phyloP scores from a whole-genome alignment of 208 protist species.

The Wallacemonas sp. region DNA sequence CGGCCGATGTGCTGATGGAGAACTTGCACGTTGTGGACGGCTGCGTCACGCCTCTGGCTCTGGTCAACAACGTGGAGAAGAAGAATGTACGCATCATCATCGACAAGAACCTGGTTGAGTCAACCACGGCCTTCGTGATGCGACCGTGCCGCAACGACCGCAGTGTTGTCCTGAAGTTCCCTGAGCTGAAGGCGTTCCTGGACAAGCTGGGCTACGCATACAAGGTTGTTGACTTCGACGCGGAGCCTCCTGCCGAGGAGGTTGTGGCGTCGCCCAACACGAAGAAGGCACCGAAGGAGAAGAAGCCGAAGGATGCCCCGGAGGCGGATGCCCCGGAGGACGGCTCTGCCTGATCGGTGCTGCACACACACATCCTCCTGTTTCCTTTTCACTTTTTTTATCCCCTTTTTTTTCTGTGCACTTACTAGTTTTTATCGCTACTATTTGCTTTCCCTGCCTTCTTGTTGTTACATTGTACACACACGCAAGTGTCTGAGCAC shows the following conservation, averaged over 20 bases:
- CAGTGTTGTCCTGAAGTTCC: conserved; percentile 59
- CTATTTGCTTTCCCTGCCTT: too few relatives aligned
- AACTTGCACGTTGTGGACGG: conserved; percentile 75
- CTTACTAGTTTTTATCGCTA: too few relatives aligned
- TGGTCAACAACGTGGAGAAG: conserved; percentile 81
- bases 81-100: conserved; percentile 67
- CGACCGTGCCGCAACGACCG: conserved; percentile 86
- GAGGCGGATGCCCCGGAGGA: neutral
- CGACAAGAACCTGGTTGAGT: conserved; percentile 61
- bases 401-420: conserved; percentile 4
- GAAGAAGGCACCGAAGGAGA: conserved; percentile 28
- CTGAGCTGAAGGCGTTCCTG: conserved; percentile 66
- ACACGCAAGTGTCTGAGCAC: neutral
- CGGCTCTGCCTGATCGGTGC: neutral
- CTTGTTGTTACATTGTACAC: too few relatives aligned
- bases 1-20: conserved; percentile 64
- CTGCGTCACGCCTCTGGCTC: conserved; percentile 80
- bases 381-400: conserved; percentile 17
- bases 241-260: conserved; percentile 15
- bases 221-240: conserved; percentile 72
- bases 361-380: neutral
- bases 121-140: conserved; percentile 48
- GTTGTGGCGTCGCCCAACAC: conserved; percentile 12
- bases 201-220: conserved; percentile 62
- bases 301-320: conserved; percentile 22